Conservation (phyloP, 306 rosid species). For the Prunus mongolica region DNA sequence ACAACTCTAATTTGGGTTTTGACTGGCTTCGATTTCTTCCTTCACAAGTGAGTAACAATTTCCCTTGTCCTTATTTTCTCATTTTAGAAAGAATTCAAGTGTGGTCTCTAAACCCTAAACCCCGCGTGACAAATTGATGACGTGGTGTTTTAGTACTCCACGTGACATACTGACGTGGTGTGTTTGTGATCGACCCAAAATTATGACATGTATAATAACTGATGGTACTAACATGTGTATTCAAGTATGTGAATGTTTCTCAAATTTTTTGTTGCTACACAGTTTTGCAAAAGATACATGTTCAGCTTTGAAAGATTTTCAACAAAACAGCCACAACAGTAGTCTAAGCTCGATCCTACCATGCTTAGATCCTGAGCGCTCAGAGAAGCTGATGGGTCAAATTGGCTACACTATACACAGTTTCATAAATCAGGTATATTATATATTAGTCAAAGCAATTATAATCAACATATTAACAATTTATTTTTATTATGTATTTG, state of each 20-base stretch:
- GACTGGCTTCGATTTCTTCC: conserved; percentile 68
- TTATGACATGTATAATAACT: no score
- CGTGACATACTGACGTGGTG: no score
- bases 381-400: conserved; percentile 37
- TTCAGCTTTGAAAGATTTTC: conserved; percentile 48
- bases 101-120: not conserved
- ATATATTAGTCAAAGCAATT: no score
- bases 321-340: conserved; percentile 44
- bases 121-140: no score
- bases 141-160: no score
- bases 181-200: no score
- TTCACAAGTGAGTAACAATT: conserved; percentile 47
- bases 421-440: conserved; percentile 47
- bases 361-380: conserved; percentile 44
- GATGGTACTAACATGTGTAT: not conserved
- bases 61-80: not conserved
- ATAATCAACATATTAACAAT: not conserved
- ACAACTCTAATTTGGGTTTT: conserved; percentile 59
- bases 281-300: conserved; percentile 72
- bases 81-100: not conserved
- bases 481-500: not conserved
- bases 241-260: not conserved
- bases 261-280: not conserved
- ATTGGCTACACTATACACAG: conserved; percentile 50
- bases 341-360: conserved; percentile 60